These are phyloP conservation scores for Citrullus colocynthis DNA, from an alignment of 306 rosid genomes.

Conservation along the genomic window DNA sequence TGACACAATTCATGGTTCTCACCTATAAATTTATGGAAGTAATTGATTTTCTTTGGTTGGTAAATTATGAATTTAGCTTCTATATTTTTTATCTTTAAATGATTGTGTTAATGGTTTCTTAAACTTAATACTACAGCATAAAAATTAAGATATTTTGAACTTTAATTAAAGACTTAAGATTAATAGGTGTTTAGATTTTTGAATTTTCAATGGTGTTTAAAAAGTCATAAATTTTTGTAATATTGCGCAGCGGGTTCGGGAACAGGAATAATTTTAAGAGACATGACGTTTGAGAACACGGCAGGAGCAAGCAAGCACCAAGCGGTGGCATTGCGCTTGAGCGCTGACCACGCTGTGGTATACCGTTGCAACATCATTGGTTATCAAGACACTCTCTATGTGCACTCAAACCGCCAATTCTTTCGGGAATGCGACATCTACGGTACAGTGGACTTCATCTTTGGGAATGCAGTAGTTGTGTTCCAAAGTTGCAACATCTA, in stretches of 20 bases:
- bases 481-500: conserved; percentile 57
- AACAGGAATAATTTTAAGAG: conserved; percentile 67
- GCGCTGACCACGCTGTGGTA: conserved; percentile 77
- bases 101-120: no score
- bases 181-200: no score
- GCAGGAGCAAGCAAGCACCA: conserved; percentile 82
- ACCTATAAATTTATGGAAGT: no score
- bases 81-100: no score
- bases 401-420: conserved; percentile 84
- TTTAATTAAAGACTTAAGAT: no score
- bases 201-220: no score
- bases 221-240: not conserved
- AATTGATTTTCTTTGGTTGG: no score
- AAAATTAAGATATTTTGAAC: no score
- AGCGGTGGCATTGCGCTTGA: conserved; percentile 83
- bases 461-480: conserved; percentile 84
- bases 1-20: not conserved
- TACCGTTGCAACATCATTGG: conserved; percentile 58
- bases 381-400: conserved; percentile 73
- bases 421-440: conserved; percentile 58
- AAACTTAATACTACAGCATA: no score
- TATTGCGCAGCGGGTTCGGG: conserved; percentile 56
- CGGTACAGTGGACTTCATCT: conserved; percentile 76
- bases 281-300: conserved; percentile 61
- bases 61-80: no score